Conservation (phyloP, 2,329 filamentous ascomycete species). For the Exophiala alcalophila region DNA sequence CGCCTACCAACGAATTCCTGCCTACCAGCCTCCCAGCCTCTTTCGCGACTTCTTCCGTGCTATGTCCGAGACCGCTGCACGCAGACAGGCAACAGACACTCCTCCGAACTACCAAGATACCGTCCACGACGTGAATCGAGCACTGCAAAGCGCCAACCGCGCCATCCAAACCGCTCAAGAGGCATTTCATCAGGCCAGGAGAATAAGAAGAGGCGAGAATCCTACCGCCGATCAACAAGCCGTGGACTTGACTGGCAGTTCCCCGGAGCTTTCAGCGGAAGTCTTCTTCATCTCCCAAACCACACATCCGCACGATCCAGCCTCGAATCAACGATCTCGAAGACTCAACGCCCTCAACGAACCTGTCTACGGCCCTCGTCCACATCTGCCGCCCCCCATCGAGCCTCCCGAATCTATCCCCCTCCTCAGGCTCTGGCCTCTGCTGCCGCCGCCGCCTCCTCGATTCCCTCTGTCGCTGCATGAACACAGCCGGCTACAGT, state of each 20-base stretch:
- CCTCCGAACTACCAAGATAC: conserved; percentile 17
- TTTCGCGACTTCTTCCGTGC: conserved; percentile 26
- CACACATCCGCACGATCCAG: conserved; percentile 27
- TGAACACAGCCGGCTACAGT: conserved; percentile 10
- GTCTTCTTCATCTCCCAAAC: conserved; percentile 26
- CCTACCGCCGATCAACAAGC: conserved; percentile 5
- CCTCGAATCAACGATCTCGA: conserved; percentile 9
- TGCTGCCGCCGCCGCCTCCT: conserved; percentile 1
- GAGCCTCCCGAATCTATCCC: conserved; percentile 1
- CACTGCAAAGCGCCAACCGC: conserved; percentile 25
- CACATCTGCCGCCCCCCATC: not conserved
- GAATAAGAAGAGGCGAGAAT: conserved; percentile 4
- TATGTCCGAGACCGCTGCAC: conserved; percentile 15
- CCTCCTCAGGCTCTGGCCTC: conserved; percentile 9
- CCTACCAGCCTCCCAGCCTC: conserved; percentile 26
- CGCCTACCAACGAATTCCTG: no score
- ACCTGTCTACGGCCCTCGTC: conserved; percentile 22
- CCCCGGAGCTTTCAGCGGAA: conserved; percentile 16
- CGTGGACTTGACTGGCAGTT: conserved; percentile 24
- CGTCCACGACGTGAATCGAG: conserved; percentile 21
- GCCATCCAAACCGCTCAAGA: conserved; percentile 28
- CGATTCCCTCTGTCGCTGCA: conserved; percentile 6
- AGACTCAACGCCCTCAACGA: conserved; percentile 21
- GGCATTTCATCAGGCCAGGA: conserved; percentile 24
- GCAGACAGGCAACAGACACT: conserved; percentile 21